These are phyloP conservation scores for Kodamaea alishanica DNA, from an alignment of 1,139 yeast species.

Conservation along the genomic window DNA sequence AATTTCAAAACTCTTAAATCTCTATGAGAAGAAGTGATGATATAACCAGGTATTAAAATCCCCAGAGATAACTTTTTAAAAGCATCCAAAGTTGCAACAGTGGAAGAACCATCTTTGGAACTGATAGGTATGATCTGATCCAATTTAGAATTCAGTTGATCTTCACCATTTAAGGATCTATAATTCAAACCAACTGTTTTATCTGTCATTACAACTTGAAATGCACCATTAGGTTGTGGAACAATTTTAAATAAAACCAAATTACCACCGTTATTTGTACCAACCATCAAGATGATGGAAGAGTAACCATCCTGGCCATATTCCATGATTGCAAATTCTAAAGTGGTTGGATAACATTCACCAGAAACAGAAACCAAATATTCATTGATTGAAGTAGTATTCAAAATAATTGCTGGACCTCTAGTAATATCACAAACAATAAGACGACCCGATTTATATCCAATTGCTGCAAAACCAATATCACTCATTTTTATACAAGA, in stretches of 20 bases:
- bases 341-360: slow-evolving; percentile 47
- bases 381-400: slow-evolving; percentile 41
- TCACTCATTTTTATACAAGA: slow-evolving; percentile 66
- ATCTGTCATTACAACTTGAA: slow-evolving; percentile 56
- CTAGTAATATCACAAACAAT: slow-evolving; percentile 72
- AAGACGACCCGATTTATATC: slow-evolving; percentile 71
- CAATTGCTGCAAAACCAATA: slow-evolving; percentile 83
- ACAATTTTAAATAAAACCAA: slow-evolving; percentile 61
- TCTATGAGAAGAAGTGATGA: slow-evolving; percentile 54
- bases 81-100: slow-evolving; percentile 58
- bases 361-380: slow-evolving; percentile 37
- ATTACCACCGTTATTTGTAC: slow-evolving; percentile 75
- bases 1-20: slow-evolving; percentile 65
- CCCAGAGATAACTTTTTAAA: slow-evolving; percentile 66
- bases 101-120: slow-evolving; percentile 54
- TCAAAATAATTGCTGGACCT: slow-evolving; percentile 76
- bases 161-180: slow-evolving; percentile 28
- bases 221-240: slow-evolving; percentile 70
- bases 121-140: slow-evolving; percentile 58
- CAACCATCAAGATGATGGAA: slow-evolving; percentile 68
- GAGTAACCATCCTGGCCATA: slow-evolving; percentile 66
- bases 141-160: slow-evolving; percentile 49
- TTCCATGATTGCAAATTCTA: slow-evolving; percentile 73
- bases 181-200: slow-evolving; percentile 41
- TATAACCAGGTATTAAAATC: slow-evolving; percentile 55